phyloP scores from a whole-genome alignment of 352 stramenopile species.

The Blastocystis sp. region DNA sequence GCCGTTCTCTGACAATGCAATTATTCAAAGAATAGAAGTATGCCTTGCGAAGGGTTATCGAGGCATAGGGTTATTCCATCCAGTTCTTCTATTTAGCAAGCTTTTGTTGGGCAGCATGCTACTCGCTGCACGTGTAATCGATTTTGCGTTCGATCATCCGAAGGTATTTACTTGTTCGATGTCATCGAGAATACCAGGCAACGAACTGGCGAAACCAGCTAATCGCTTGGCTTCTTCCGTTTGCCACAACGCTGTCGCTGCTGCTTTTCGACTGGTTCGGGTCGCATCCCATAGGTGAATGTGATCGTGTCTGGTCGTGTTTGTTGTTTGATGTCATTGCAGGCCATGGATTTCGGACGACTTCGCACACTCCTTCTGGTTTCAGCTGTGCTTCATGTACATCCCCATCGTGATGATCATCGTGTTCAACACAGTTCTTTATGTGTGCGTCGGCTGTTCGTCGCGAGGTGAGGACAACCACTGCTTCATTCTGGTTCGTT shows the following conservation, averaged over 20 bases:
- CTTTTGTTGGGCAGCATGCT: neutral
- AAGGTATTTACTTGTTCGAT: neutral
- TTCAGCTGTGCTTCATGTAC: neutral
- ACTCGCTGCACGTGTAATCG: neutral
- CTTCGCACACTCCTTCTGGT: neutral
- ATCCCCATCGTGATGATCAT: constrained; percentile 6
- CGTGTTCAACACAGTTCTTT: neutral
- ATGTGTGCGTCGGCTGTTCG: neutral
- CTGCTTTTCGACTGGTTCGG: neutral
- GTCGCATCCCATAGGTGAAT: neutral
- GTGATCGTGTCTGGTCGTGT: neutral
- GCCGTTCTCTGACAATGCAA: neutral
- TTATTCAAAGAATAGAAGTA: constrained; percentile 16
- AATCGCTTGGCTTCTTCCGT: neutral
- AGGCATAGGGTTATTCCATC: neutral
- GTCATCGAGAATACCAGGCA: neutral
- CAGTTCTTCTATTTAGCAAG: constrained; percentile 37
- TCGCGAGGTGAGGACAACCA: neutral
- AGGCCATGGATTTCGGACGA: constrained; percentile 30
- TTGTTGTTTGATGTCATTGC: neutral
- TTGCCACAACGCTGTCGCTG: neutral
- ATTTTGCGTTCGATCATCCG: neutral
- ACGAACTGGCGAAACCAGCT: neutral
- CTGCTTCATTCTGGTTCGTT: neutral
- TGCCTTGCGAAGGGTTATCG: neutral